Evolutionary conservation across 2,329 filamentous ascomycete genomes (phyloP), one percentile per base, ranked within the genome.

Genomic region (Phaeomoniella chlamydospora): DNA sequence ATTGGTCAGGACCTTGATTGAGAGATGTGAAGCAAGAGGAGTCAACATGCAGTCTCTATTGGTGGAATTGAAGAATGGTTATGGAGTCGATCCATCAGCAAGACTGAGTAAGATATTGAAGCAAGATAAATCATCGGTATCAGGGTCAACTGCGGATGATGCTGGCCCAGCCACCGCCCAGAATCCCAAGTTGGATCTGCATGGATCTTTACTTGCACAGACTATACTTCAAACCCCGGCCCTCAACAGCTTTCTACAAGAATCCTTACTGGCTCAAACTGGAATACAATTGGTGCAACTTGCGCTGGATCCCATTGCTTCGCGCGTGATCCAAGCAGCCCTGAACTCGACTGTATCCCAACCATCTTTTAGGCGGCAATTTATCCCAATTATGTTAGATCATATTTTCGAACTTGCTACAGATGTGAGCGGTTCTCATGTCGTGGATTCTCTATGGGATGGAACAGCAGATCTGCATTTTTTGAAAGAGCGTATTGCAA

Each of bases 191-290:
- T 40, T 43, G 18, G 35, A 49, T 40, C 57, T 84, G 53, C 87
- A 98, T 60, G 84, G 80, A 40, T 85, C 83, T 14, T 69, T 94
- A 33, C 70, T 98, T 17, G 77, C 82, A 5, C 78, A 90, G 42
- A 64, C 80, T 3, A 80, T 98, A 64, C 73, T 96, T 35, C 62
- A 72, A 5, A 77, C 84, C 16, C 72, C 81, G 0, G 84, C 84
- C 0, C 64, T 87, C 2, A 69, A 72, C 38, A 73, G 73, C 35
- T 68, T 87, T 9, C 71, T 93, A 18, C 83, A 90, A 51, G 71
- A 77, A 12, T 73, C 79, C n/a, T 58, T 90, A 15, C 60, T 78
- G 14, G 64, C 72, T 3, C 67, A 80, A 44, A 61, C 66, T 9
- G 53, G 59, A 32, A 70, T 65, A 36, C 69, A 62, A 15, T 65